Conservation (phyloP, 441 rosid genomes). For the Syzygium malaccense region DNA sequence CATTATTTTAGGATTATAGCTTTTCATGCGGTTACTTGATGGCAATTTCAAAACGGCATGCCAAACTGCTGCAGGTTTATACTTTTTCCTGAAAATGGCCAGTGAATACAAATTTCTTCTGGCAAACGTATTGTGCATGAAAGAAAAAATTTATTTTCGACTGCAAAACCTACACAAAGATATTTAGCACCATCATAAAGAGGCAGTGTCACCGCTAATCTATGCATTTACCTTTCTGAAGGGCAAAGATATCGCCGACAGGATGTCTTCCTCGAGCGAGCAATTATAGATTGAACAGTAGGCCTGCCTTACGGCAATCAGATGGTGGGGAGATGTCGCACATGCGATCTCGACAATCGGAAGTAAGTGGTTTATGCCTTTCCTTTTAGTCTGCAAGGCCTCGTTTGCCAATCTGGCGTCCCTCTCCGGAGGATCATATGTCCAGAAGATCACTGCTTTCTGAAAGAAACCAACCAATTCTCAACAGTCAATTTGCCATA, state of each 20-base stretch:
- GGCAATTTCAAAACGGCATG: background rate
- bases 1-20: background rate
- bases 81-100: background rate
- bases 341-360: conserved; percentile 75
- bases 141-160: background rate
- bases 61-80: background rate
- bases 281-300: conserved; percentile 55
- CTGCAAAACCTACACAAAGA: background rate
- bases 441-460: conserved; percentile 76
- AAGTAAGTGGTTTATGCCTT: conserved; percentile 33
- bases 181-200: background rate
- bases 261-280: conserved; percentile 78
- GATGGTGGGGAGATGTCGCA: conserved; percentile 61
- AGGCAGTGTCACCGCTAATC: background rate
- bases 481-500: background rate
- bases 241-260: conserved; percentile 29
- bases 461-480: conserved; percentile 4
- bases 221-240: conserved; percentile 49
- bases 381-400: conserved; percentile 33
- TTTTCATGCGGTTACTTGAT: background rate
- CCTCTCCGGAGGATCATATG: conserved; percentile 73
- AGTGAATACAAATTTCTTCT: background rate
- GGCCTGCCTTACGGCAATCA: conserved; percentile 62
- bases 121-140: background rate
- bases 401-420: conserved; percentile 69